phyloP scores from a whole-genome alignment of 164 flowering plant species.

The Macadamia integrifolia region DNA sequence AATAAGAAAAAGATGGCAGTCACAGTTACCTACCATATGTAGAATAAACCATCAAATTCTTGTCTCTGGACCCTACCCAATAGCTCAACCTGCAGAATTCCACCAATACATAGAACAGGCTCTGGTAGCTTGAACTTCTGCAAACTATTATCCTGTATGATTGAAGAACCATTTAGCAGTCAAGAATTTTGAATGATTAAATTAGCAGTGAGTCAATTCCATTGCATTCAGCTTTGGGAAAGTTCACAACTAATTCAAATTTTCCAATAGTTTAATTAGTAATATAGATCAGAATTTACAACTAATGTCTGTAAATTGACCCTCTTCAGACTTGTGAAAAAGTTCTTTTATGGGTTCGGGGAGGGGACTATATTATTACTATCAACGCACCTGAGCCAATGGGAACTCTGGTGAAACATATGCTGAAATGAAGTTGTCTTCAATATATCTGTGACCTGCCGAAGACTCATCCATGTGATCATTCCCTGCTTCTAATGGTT shows the following conservation, averaged over 20 bases:
- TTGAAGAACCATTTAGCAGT: neutral
- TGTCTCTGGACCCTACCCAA: constrained; percentile 72
- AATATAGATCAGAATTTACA: no score
- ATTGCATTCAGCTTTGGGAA: neutral
- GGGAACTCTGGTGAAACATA: constrained; percentile 41
- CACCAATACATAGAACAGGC: constrained; percentile 77
- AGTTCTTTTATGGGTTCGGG: no score
- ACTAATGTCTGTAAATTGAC: no score
- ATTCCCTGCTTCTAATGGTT: constrained; percentile 7
- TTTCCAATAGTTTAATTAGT: no score
- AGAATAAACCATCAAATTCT: constrained; percentile 59
- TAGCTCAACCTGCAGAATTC: constrained; percentile 65
- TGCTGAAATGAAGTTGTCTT: constrained; percentile 32
- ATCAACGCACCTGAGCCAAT: constrained; percentile 37
- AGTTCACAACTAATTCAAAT: neutral
- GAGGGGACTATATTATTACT: no score
- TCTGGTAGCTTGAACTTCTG: constrained; percentile 73
- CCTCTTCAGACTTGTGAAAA: no score
- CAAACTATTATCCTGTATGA: constrained; percentile 53
- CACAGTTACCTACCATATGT: constrained; percentile 57
- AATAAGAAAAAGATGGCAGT: neutral
- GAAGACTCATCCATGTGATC: constrained; percentile 10
- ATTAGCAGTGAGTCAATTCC: no score
- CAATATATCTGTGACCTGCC: constrained; percentile 9
- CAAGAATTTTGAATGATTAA: no score